These are phyloP conservation scores for Colletotrichum nymphaeae DNA, from an alignment of 2,329 filamentous ascomycete genomes.

Conservation along the genomic window DNA sequence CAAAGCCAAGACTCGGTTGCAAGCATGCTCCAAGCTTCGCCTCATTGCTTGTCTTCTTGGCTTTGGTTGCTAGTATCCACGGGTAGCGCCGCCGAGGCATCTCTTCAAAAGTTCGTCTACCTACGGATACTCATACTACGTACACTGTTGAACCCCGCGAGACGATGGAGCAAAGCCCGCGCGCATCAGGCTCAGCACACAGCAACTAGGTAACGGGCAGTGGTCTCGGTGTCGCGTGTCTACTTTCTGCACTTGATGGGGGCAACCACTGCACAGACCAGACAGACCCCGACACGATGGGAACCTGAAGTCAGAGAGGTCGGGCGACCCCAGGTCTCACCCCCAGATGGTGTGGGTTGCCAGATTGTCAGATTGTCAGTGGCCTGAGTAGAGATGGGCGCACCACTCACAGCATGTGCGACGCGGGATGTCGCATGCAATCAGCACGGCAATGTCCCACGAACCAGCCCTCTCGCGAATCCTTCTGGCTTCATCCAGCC, in stretches of 20 bases:
- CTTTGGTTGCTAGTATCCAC: not conserved
- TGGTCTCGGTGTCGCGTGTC: conserved; percentile 23
- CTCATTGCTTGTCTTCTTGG: conserved; percentile 21
- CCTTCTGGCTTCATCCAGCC: not conserved
- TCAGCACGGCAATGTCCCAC: not conserved
- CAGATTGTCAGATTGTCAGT: not conserved
- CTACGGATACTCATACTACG: no score
- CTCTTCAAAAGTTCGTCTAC: conserved; percentile 12
- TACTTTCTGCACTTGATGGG: not conserved
- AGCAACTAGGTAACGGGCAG: not conserved
- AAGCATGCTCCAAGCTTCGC: conserved; percentile 24
- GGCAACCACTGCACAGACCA: not conserved
- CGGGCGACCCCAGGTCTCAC: not conserved
- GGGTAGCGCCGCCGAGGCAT: conserved; percentile 21
- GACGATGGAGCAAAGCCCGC: not conserved
- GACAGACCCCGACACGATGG: not conserved
- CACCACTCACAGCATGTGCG: not conserved
- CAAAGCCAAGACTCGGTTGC: conserved; percentile 25
- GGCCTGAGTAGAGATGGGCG: conserved; percentile 12
- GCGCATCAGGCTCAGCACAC: not conserved
- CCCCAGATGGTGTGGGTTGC: not conserved
- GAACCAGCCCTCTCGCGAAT: not conserved
- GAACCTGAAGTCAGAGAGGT: not conserved
- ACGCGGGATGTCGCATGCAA: conserved; percentile 17
- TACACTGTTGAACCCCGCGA: not conserved